Evolutionary conservation across 805 yeast species (phyloP), one percentile per base, ranked within the genome.

Genomic region (Saccharomyces paradoxus): DNA sequence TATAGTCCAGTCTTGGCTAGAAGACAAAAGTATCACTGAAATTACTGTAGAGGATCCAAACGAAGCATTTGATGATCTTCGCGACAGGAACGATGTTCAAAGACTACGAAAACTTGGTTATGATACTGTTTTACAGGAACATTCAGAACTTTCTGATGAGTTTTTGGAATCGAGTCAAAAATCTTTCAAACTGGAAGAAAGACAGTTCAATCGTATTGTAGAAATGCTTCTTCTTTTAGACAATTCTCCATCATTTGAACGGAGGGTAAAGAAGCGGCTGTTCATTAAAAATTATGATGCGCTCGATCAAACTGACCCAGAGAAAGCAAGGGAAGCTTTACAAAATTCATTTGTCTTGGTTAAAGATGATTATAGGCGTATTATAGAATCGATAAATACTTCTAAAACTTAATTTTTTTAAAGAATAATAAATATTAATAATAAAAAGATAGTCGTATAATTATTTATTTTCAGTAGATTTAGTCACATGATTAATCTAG

Each of bases 21-120:
- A 63, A 0, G 86, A 87, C 58, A 63, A 67, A 0, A 56, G 64
- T 1, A 81, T 90, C 26, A 70, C 73, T 32, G 96, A 91, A 62
- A 78, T 94, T 44, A 89, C 92, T 0, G 89, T 94, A 3, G 98
- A 94, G 67, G 99, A 94, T 67, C 98, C 98, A 2, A 87, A 86
- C 64, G 97, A 90, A 66, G 81, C 82, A 37, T 92, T 94, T 71
- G 99, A 94, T 65, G 95, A 88, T 64, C 74, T 94, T 60, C 78
- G 99, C 55, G 97, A 94, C 66, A 74, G 92, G 31, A 79, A 83
- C 58, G 98, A 94, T 64, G 74, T 89, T 60, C 70, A 72, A 55
- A 72, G 84, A 60, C 67, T 85, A 31, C 67, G 70, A 41, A 62
- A 68, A 27, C 56, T 56, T 1, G 70, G 72, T 0, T 62, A 72